phyloP scores from a whole-genome alignment of 2,329 filamentous ascomycete genomes.

The Cercospora berteroae region DNA sequence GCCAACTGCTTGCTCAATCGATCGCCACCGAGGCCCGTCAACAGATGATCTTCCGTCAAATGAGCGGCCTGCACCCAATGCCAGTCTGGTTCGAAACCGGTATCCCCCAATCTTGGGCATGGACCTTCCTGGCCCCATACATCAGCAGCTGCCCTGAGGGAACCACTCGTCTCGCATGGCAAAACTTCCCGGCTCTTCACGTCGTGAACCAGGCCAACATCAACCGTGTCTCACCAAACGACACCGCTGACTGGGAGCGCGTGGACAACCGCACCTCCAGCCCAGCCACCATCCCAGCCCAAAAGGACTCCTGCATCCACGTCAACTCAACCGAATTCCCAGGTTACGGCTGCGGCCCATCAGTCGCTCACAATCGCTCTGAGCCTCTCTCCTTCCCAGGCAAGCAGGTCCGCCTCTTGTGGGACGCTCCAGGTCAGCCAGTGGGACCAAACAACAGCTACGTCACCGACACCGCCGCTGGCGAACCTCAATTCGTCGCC shows the following conservation, averaged over 20 bases:
- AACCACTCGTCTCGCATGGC: conserved; percentile 74
- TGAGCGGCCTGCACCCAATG: conserved; percentile 76
- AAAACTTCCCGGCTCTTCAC: conserved; percentile 74
- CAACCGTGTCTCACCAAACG: conserved; percentile 62
- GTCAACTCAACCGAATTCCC: conserved; percentile 45
- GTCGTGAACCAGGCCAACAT: conserved; percentile 77
- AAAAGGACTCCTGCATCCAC: conserved; percentile 57
- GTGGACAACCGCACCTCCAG: conserved; percentile 59
- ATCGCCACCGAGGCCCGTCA: conserved; percentile 78
- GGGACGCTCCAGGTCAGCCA: conserved; percentile 66
- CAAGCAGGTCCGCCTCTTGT: conserved; percentile 66
- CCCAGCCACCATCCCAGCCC: conserved; percentile 48
- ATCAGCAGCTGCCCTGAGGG: conserved; percentile 72
- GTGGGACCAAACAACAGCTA: conserved; percentile 84
- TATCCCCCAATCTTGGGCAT: conserved; percentile 80
- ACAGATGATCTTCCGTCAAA: conserved; percentile 81
- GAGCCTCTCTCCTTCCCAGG: conserved; percentile 73
- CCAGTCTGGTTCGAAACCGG: conserved; percentile 78
- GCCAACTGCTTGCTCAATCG: conserved; percentile 69
- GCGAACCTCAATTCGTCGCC: conserved; percentile 62
- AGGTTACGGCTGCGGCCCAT: conserved; percentile 60
- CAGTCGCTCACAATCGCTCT: conserved; percentile 66
- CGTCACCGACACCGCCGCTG: conserved; percentile 60
- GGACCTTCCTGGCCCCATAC: conserved; percentile 77
- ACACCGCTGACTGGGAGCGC: conserved; percentile 63